Percentiles rank a stretch among this genome's conserved stretches.
Conservation (phyloP, 2,329 filamentous ascomycete species). For the Diplodia sapinea region DNA sequence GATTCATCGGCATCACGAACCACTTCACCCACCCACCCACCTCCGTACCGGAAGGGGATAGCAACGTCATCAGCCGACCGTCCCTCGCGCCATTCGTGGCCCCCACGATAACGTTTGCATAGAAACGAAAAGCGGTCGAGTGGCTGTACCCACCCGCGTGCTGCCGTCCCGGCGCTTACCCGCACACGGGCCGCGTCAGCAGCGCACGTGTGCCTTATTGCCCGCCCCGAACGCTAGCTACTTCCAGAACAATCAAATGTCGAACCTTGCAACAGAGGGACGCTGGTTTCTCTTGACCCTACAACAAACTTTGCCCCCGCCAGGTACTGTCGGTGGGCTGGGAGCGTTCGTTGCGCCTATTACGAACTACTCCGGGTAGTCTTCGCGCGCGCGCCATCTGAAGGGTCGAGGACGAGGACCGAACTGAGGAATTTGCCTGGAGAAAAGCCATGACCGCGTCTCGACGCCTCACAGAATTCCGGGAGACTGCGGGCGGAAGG, state of each 20-base stretch:
- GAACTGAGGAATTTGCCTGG: no score
- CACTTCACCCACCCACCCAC: no score
- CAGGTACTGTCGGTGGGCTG: no score
- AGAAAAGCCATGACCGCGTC: no score
- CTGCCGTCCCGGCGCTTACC: not conserved
- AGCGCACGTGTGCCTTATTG: not conserved
- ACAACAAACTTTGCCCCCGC: no score
- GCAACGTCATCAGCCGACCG: no score
- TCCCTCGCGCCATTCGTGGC: not conserved
- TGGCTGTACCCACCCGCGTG: not conserved
- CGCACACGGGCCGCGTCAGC: conserved; percentile 5
- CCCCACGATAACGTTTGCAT: not conserved
- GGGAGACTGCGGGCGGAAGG: not conserved
- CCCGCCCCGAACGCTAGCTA: not conserved
- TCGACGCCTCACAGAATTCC: not conserved
- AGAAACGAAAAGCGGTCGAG: not conserved
- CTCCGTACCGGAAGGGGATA: no score
- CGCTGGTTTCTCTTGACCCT: no score
- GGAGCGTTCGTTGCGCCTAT: no score
- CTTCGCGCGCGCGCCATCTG: no score
- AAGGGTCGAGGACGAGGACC: no score
- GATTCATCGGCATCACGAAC: not conserved
- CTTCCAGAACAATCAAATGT: not conserved
- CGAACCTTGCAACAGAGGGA: not conserved
- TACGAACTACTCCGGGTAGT: no score